Base-by-base conservation (phyloP, 1,284 basidiomycete species). In the Phlebopus sp. region DNA sequence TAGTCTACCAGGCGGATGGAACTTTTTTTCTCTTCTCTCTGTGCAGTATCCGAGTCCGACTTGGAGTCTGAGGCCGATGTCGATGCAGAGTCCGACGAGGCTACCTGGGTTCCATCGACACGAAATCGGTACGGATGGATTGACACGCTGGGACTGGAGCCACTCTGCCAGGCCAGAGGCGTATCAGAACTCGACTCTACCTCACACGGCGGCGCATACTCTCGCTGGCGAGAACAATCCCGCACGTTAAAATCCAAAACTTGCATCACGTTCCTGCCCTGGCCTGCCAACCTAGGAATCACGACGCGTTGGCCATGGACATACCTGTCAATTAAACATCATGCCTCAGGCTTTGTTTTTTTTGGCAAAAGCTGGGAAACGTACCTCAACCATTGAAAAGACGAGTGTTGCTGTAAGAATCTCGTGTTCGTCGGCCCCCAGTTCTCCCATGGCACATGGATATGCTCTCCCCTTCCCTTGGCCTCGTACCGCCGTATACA, bases 341-440 rank as follows among this genome's bases (percentile, higher is more conserved):
- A 10, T 41, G 72, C 71, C 75, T 62, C 36, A 72, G n/a, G n/a
- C n/a, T n/a, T n/a, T n/a, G n/a, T n/a, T n/a, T n/a, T n/a, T n/a
- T n/a, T n/a, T n/a, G n/a, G n/a, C n/a, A n/a, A n/a, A n/a, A n/a
- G n/a, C n/a, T n/a, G n/a, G n/a, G n/a, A n/a, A n/a, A n/a, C 63
- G 11, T 41, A 73, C 71, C 75, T 62, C 36, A 72, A 47, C 75
- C 74, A 75, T 23, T 68, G 59, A 45, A 67, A 69, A 17, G 53
- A 47, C 2, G 47, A 50, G 13, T 53, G 31, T 9, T 62, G 63
- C 4, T 58, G 52, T 18, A 77, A 42, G 49, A 77, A 66, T 2
- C 77, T 64, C 14, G 74, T 68, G 17, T 70, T 58, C 10, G 41
- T 32, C 2, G 62, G 69, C 1, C 77, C 79, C 79, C 80, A 81